phyloP scores from a whole-genome alignment of 75 land plant species.

The Pseudotsuga menziesii region DNA sequence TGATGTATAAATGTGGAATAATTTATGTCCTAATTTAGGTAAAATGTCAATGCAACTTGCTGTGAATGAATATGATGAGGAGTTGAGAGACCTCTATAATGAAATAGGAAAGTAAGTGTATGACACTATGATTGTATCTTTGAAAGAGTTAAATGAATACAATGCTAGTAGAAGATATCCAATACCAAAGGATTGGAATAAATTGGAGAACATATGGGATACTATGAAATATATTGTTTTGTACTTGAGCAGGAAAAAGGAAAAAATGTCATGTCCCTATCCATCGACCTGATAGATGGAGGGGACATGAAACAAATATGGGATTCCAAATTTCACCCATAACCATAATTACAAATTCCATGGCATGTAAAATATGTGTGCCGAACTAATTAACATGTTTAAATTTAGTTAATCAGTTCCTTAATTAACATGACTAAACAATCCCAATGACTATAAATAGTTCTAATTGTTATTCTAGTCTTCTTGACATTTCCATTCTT shows the following conservation, averaged over 20 bases:
- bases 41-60: constrained; percentile 9
- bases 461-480: too few species aligned
- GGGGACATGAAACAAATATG: too few species aligned
- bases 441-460: too few species aligned
- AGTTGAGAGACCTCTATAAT: constrained; percentile 22
- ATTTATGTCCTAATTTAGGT: neutral
- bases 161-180: constrained; percentile 52
- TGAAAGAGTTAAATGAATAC: constrained; percentile 54
- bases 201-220: constrained; percentile 23
- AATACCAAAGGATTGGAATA: constrained; percentile 46
- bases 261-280: too few species aligned
- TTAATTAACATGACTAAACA: too few species aligned
- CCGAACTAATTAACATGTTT: too few species aligned
- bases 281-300: too few species aligned
- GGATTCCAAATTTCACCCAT: too few species aligned
- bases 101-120: constrained; percentile 41
- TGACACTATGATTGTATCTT: constrained; percentile 33
- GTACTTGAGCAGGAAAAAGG: neutral
- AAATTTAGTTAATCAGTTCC: too few species aligned
- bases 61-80: constrained; percentile 45
- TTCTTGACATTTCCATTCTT: too few species aligned
- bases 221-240: constrained; percentile 37
- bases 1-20: neutral
- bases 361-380: too few species aligned
- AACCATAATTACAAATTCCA: too few species aligned